Conservation (phyloP, 169 alveolate genomes). For the Eimeria sp. region DNA sequence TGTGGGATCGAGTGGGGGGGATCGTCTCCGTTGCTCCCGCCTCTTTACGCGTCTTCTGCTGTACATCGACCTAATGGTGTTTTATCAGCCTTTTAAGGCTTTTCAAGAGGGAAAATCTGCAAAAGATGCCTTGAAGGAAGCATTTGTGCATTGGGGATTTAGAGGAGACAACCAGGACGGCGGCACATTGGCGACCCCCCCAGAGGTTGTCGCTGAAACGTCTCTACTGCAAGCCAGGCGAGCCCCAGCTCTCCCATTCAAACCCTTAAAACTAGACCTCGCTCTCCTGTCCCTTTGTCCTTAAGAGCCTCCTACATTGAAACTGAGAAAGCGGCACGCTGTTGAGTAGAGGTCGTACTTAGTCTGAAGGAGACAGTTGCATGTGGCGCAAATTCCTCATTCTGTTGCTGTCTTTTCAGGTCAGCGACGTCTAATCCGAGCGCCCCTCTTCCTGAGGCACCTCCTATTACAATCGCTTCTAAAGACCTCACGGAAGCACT, state of each 20-base stretch:
- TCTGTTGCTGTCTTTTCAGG: neutral
- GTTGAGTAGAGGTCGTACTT: neutral
- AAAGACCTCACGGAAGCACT: constrained; percentile 16
- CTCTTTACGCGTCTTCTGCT: neutral
- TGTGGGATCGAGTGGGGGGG: neutral
- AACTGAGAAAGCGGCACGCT: neutral
- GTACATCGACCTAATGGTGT: constrained; percentile 44
- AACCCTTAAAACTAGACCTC: neutral
- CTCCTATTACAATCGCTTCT: neutral
- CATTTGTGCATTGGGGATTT: constrained; percentile 38
- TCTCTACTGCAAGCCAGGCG: constrained; percentile 8
- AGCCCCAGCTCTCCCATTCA: neutral
- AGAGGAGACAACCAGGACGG: neutral
- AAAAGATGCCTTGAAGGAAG: neutral
- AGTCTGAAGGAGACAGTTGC: neutral
- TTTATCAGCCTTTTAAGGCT: neutral
- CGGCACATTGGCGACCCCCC: neutral
- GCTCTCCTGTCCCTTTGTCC: neutral
- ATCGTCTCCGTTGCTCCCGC: constrained; percentile 2
- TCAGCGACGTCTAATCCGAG: neutral
- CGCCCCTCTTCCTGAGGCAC: neutral
- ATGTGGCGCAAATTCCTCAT: neutral
- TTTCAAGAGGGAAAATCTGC: constrained; percentile 22
- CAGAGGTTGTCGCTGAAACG: neutral
- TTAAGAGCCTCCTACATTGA: neutral